Percentiles rank a stretch among this genome's conserved stretches.
Evolutionary conservation across 139 green algal genomes (phyloP).

Genomic region (Chlamydomonas sp.): DNA sequence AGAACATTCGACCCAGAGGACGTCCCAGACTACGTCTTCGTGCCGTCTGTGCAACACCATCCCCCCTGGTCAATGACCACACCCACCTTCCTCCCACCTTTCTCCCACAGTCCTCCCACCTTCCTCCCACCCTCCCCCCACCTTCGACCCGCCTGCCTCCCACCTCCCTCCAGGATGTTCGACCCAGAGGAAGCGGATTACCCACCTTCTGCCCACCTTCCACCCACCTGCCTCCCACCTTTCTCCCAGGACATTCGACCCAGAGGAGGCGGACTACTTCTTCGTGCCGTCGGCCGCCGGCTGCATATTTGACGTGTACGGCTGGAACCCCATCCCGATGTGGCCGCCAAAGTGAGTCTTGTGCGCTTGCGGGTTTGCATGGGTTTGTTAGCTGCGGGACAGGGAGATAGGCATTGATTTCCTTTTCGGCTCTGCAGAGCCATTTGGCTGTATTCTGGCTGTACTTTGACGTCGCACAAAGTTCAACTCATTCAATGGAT

Average conservation of each 20-base stretch:
- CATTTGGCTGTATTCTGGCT: too few species aligned
- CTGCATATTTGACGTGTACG: slow-evolving; percentile 33
- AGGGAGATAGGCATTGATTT: background rate
- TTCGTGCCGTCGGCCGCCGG: slow-evolving; percentile 38
- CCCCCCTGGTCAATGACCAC: too few species aligned
- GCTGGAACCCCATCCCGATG: slow-evolving; percentile 29
- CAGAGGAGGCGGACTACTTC: slow-evolving; percentile 55
- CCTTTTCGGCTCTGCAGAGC: too few species aligned
- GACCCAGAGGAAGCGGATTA: background rate
- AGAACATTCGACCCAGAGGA: too few species aligned
- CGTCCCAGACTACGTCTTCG: too few species aligned
- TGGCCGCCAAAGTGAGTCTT: slow-evolving; percentile 12
- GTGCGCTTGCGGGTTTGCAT: background rate
- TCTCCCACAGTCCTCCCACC: background rate
- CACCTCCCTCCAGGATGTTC: background rate
- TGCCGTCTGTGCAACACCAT: too few species aligned
- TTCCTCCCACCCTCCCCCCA: background rate
- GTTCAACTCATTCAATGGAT: too few species aligned
- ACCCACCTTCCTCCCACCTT: too few species aligned
- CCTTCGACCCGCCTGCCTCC: background rate
- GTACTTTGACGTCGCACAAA: too few species aligned
- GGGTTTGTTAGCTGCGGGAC: background rate
- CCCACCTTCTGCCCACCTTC: background rate
- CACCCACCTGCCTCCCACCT: background rate
- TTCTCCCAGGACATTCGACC: slow-evolving; percentile 22